Evolutionary conservation across 148 eudicot species (phyloP).

Genomic region (Dianthus caryophyllus): DNA sequence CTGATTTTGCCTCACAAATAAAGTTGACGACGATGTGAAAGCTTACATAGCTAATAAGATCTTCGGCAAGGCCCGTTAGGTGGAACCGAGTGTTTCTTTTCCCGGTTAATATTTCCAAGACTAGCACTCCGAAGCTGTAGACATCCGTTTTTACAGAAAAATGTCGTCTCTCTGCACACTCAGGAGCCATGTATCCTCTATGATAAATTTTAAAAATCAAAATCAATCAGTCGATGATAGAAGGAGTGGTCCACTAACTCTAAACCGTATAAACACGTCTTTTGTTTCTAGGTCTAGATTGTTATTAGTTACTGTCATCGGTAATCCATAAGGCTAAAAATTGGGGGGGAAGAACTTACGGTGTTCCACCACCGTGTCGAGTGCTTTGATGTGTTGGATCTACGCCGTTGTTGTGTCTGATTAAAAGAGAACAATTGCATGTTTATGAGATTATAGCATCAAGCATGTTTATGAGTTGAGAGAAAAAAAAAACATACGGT

Average conservation of each 20-base stretch:
- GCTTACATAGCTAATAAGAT: conserved; percentile 12
- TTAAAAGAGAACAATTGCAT: neutral
- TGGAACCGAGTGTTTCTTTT: conserved; percentile 2
- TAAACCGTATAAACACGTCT: too few species aligned
- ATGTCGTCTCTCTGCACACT: conserved; percentile 7
- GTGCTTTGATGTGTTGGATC: conserved; percentile 19
- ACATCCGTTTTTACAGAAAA: conserved; percentile 18
- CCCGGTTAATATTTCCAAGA: conserved; percentile 6
- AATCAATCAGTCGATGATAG: neutral
- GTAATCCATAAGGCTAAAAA: too few species aligned
- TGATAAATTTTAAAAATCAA: neutral
- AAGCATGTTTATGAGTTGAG: too few species aligned
- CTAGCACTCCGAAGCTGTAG: conserved; percentile 7
- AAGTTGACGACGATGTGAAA: too few species aligned
- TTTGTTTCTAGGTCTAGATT: too few species aligned
- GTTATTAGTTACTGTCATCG: too few species aligned
- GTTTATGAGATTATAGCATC: neutral
- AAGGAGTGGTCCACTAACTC: too few species aligned
- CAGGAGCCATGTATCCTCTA: conserved; percentile 11
- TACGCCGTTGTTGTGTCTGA: neutral
- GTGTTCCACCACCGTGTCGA: conserved; percentile 19
- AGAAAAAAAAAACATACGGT: neutral
- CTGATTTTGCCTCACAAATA: too few species aligned
- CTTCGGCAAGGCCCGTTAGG: conserved; percentile 6
- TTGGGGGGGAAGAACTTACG: conserved; percentile 1